Evolutionary conservation across 345 rosid genomes (phyloP), one percentile per base, ranked within the genome.

Genomic region (Populus ilicifolia): DNA sequence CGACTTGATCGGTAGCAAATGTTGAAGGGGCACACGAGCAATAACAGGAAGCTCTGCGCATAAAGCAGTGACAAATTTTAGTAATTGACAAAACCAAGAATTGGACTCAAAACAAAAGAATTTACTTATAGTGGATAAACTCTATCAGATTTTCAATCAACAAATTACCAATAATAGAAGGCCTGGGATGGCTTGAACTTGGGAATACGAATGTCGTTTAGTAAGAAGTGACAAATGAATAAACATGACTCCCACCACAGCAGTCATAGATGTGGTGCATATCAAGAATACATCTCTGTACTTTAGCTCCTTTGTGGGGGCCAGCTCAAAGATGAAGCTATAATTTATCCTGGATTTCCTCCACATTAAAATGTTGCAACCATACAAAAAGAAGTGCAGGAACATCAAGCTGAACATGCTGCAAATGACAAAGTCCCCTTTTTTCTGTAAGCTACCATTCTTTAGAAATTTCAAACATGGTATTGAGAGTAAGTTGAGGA

Each of bases 281-380:
- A 92, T 94, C 86, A 96, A 87, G 91, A 96, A 94, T 35, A 90
- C 85, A 74, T 94, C 99, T 83, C 97, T 85, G 78, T 89, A 89
- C 91, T 96, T 96, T 27, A 96, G 94, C 83, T 91, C 99, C 86
- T 90, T 92, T 56, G 86, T 80, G 0, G 93, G 93, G 11, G 89
- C 86, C 46, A 92, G 83, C 90, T 94, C 99, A 52, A 96, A 90
- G 79, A 96, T 96, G 90, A 94, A 94, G 85, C 90, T 90, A 69
- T 96, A 92, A 77, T 96, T 96, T 39, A 96, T 92, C 62, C 99
- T 91, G 17, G 97, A 82, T 81, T 90, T 94, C 83, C 87, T 88
- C 99, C 99, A 96, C 85, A 92, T 80, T 75, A 91, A 91, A 81
- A 92, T 90, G 89, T 96, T 94, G 92, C 98, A 92, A 35, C 99